Evolutionary conservation across 371 early-diverging fungal genomes (phyloP), one percentile per base, ranked within the genome.

Genomic region (Apophysomyces elegans): DNA sequence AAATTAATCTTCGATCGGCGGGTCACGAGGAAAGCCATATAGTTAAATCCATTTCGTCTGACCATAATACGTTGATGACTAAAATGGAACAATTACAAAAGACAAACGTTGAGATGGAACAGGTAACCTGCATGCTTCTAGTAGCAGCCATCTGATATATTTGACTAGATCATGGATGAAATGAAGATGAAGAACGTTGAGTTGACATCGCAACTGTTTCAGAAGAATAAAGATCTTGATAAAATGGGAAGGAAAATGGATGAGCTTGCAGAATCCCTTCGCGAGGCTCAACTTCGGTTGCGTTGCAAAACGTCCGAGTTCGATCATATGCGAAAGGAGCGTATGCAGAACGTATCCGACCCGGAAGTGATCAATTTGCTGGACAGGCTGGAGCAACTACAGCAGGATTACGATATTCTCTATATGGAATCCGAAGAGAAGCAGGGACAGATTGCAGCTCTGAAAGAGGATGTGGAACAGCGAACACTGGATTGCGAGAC

Each of bases 211-310:
- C 78, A 81, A 35, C 43, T 79, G 5, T 60, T 70, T 16, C 64
- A 74, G n/a, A 79, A 78, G 36, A 64, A 72, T n/a, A 71, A 67
- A 39, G 68, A 75, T 14, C 61, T 83, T n/a, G 71, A 77, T 21
- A 68, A 64, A 21, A 43, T 79, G 39, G 59, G 70, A 12, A 35
- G 57, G 1, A 68, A 75, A 12, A 37, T 73, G 58, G 77, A 78
- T 12, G 70, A 76, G 14, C 16, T 58, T 43, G 63, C 58, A 26
- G 58, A 37, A 14, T 43, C 69, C 8, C 57, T 78, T 9, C 68
- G 70, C 14, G 76, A 79, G 18, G 37, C 71, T 4, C 71, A 74
- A 14, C 74, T 74, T 44, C 68, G 69, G 38, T 54, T 83, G 7
- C 70, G 70, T 12, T 62, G 50, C 35, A 75, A 77, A 8, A 46